Conservation (phyloP, 83 land plant species). For the Diphasiastrum complanatum region DNA sequence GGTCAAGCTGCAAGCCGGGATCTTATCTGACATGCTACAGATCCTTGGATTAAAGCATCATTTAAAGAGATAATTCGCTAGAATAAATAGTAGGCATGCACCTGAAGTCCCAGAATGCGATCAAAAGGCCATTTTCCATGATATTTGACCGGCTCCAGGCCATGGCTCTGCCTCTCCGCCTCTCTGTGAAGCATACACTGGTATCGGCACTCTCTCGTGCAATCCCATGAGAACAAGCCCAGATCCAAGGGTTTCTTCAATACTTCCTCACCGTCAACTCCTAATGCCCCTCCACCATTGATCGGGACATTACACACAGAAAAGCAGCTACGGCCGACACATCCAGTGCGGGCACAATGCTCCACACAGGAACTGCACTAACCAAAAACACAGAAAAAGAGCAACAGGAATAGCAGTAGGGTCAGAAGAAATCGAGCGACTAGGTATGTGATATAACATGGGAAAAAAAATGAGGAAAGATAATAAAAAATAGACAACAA, state of each 20-base stretch:
- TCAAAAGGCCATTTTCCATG: constrained; percentile 93
- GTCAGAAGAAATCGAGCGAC: not conserved
- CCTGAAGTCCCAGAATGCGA: constrained; percentile 80
- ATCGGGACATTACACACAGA: constrained; percentile 53
- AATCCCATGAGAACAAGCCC: constrained; percentile 80
- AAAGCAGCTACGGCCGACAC: constrained; percentile 42
- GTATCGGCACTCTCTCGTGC: constrained; percentile 75
- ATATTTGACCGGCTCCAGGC: constrained; percentile 69
- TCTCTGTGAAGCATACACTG: constrained; percentile 75
- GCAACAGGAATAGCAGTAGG: not conserved
- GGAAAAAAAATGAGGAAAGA: not conserved
- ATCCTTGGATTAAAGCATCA: no score
- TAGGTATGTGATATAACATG: constrained; percentile 36
- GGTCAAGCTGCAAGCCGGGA: constrained; percentile 1
- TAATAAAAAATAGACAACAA: not conserved
- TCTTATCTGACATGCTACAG: not conserved
- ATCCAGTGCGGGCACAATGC: constrained; percentile 25
- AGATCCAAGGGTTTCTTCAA: constrained; percentile 61
- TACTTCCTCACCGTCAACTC: constrained; percentile 49
- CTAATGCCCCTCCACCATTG: constrained; percentile 32
- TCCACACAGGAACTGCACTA: constrained; percentile 22
- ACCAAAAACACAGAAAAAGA: not conserved
- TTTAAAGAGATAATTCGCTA: not conserved
- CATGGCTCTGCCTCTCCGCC: constrained; percentile 43
- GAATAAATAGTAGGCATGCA: constrained; percentile 16